These are phyloP conservation scores for Papiliotrema terrestris DNA, from an alignment of 1,284 basidiomycete species.

Conservation along the genomic window DNA sequence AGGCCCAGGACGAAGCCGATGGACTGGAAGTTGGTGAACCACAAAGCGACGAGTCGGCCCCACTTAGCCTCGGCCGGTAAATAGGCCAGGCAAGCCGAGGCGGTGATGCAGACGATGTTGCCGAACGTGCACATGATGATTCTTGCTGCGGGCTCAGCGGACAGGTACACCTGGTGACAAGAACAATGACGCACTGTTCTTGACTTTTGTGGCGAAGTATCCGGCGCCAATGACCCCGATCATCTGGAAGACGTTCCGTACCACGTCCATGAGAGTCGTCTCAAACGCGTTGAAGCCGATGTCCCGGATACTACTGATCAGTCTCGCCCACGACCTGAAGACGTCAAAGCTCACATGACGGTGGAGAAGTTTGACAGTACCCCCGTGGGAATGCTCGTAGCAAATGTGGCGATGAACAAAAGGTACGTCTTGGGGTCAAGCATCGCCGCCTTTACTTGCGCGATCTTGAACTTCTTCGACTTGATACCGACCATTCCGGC, in stretches of 20 bases:
- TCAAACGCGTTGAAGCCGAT: slow-evolving; percentile 18
- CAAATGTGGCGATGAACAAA: slow-evolving; percentile 29
- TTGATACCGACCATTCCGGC: slow-evolving; percentile 16
- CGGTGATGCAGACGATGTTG: slow-evolving; percentile 17
- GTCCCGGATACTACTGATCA: not conserved
- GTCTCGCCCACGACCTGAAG: no score
- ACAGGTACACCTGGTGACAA: not conserved
- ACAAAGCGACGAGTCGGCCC: slow-evolving; percentile 17
- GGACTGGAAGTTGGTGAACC: slow-evolving; percentile 7
- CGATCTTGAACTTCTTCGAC: slow-evolving; percentile 39
- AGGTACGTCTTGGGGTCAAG: slow-evolving; percentile 12
- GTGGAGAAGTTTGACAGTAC: slow-evolving; percentile 24
- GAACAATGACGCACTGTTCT: slow-evolving; percentile 11
- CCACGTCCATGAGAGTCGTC: slow-evolving; percentile 23
- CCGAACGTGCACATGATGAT: slow-evolving; percentile 5
- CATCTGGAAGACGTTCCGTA: slow-evolving; percentile 15
- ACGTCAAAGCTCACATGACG: slow-evolving; percentile 8
- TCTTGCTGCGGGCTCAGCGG: not conserved
- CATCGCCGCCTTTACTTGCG: slow-evolving; percentile 35
- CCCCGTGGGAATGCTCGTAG: slow-evolving; percentile 20
- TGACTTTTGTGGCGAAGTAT: slow-evolving; percentile 14
- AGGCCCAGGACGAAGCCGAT: slow-evolving; percentile 21
- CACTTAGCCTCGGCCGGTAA: slow-evolving; percentile 11
- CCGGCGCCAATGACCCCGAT: slow-evolving; percentile 12
- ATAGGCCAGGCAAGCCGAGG: slow-evolving; percentile 14